Percentiles rank a stretch among this genome's conserved stretches.
These are phyloP conservation scores for Cryptosporidium xiaoi DNA, from an alignment of 169 alveolate genomes.

Conservation along the genomic window DNA sequence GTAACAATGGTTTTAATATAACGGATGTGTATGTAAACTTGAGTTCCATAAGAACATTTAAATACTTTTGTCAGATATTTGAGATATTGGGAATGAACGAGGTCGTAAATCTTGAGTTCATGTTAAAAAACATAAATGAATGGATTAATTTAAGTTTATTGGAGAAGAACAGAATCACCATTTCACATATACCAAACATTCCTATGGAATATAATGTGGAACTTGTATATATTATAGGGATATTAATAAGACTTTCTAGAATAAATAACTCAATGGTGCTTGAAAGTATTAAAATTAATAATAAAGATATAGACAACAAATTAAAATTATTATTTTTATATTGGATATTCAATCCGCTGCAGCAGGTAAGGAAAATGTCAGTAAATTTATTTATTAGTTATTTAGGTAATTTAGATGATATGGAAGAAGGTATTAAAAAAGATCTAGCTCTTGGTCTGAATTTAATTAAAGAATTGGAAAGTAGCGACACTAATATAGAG, in stretches of 20 bases:
- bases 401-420: background rate
- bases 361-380: slow-evolving; percentile 15
- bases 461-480: slow-evolving; percentile 9
- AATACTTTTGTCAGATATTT: slow-evolving; percentile 1
- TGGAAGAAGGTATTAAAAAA: background rate
- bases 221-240: slow-evolving; percentile 6
- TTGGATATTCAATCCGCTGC: slow-evolving; percentile 17
- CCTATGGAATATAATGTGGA: slow-evolving; percentile 28
- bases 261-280: background rate
- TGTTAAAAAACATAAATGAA: background rate
- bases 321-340: background rate
- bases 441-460: slow-evolving; percentile 1
- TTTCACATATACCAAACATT: background rate
- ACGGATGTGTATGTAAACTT: slow-evolving; percentile 1
- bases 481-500: slow-evolving; percentile 29
- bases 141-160: slow-evolving; percentile 4
- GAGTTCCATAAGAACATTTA: slow-evolving; percentile 9
- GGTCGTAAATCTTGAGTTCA: background rate
- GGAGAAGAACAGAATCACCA: background rate
- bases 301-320: background rate
- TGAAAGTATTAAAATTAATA: background rate
- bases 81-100: background rate
- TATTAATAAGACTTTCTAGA: background rate
- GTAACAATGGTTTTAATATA: background rate
- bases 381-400: background rate